Evolutionary conservation across 1,284 basidiomycete species (phyloP).

Genomic region (Leccinum subrobustum): DNA sequence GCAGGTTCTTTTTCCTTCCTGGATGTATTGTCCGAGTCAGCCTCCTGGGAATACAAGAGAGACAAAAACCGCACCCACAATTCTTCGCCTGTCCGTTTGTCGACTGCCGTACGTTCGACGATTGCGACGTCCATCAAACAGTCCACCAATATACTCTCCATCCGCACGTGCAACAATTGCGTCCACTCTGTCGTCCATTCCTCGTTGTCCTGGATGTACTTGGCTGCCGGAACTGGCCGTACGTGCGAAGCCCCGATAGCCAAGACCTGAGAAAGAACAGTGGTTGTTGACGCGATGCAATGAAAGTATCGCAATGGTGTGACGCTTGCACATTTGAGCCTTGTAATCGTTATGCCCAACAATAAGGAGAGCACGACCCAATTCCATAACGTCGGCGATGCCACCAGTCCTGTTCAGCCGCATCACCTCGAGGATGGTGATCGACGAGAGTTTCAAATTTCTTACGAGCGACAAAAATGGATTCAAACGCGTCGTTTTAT

Average conservation of each 20-base stretch:
- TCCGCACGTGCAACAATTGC: slow-evolving; percentile 69
- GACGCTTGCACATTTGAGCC: slow-evolving; percentile 73
- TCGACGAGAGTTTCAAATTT: slow-evolving; percentile 80
- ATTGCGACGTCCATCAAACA: slow-evolving; percentile 83
- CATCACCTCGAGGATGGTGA: slow-evolving; percentile 92
- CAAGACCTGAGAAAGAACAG: slow-evolving; percentile 56
- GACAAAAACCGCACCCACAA: slow-evolving; percentile 44
- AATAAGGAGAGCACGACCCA: slow-evolving; percentile 75
- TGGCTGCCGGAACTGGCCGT: slow-evolving; percentile 61
- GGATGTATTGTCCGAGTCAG: slow-evolving; percentile 2
- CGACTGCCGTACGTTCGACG: slow-evolving; percentile 59
- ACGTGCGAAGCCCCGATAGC: slow-evolving; percentile 57
- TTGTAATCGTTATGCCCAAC: slow-evolving; percentile 87
- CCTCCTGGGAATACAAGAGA: background rate
- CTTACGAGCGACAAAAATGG: slow-evolving; percentile 76
- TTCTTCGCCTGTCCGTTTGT: slow-evolving; percentile 56
- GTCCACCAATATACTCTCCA: slow-evolving; percentile 85
- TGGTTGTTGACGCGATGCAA: slow-evolving; percentile 37
- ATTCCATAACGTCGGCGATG: slow-evolving; percentile 87
- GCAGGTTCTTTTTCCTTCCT: slow-evolving; percentile 89
- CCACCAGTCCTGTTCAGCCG: slow-evolving; percentile 78
- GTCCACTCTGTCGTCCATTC: slow-evolving; percentile 84
- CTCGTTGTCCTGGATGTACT: slow-evolving; percentile 53
- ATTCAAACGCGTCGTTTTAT: slow-evolving; percentile 31
- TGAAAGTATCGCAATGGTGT: slow-evolving; percentile 57